Evolutionary conservation across 108 stramenopile species (phyloP).

Genomic region (Stephanodiscus triporus): DNA sequence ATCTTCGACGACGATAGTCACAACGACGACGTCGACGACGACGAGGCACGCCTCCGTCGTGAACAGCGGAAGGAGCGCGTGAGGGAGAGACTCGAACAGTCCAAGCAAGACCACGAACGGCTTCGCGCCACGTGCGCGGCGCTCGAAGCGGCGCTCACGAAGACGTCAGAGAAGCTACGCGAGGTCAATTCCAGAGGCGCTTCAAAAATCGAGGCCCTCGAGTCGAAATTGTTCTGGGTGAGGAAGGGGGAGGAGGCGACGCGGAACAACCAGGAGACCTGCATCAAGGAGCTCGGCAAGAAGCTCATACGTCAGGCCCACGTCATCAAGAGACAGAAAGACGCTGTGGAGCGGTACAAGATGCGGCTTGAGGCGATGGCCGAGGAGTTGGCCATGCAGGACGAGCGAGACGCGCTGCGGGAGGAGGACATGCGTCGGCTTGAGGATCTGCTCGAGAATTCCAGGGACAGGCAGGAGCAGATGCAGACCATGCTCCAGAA

Average conservation of each 20-base stretch:
- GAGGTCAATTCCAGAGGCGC: conserved; percentile 39
- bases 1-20: neutral
- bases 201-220: conserved; percentile 33
- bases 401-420: conserved; percentile 36
- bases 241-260: conserved; percentile 18
- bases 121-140: conserved; percentile 23
- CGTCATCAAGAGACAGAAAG: conserved; percentile 38
- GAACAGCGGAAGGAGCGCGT: conserved; percentile 32
- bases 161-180: conserved; percentile 37
- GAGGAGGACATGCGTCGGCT: conserved; percentile 13
- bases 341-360: conserved; percentile 31
- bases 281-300: conserved; percentile 48
- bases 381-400: conserved; percentile 55
- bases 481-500: conserved; percentile 36
- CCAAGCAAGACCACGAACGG: conserved; percentile 21
- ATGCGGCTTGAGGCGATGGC: conserved; percentile 34
- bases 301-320: conserved; percentile 46
- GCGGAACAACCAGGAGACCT: conserved; percentile 20
- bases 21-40: neutral
- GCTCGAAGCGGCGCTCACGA: conserved; percentile 20
- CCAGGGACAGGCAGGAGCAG: conserved; percentile 23
- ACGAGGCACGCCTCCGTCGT: neutral
- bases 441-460: conserved; percentile 26
- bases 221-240: conserved; percentile 26
- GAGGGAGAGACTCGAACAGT: conserved; percentile 32